Conservation (phyloP, 2,329 filamentous ascomycete species). For the Coniochaeta prunicola region DNA sequence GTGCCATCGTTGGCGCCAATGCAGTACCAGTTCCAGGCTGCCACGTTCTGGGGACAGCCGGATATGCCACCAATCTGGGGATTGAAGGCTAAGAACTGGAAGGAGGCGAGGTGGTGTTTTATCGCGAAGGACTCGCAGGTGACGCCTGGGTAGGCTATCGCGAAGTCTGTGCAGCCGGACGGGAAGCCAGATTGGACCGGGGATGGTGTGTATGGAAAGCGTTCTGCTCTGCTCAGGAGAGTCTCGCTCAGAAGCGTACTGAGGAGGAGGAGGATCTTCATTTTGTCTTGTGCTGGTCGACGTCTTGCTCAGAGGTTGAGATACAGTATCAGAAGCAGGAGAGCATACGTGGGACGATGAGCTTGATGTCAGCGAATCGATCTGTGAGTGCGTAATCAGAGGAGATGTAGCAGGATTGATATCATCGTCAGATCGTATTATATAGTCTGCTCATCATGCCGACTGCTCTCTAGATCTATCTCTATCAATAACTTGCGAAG, state of each 20-base stretch:
- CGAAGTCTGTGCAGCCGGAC: slow-evolving; percentile 4
- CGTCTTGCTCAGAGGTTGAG: not conserved
- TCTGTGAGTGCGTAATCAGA: not conserved
- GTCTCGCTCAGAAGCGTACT: not conserved
- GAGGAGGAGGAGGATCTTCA: not conserved
- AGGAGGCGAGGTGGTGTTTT: not conserved
- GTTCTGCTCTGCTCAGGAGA: not conserved
- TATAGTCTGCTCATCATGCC: not conserved
- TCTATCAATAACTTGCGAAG: not conserved
- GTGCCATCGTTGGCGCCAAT: not conserved
- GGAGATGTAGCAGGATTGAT: not conserved
- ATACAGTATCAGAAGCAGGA: not conserved
- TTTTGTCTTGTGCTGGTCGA: not conserved
- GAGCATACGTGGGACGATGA: not conserved
- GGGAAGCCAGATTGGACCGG: not conserved
- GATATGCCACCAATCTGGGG: slow-evolving; percentile 1
- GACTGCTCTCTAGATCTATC: too few species aligned
- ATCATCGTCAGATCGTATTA: not conserved
- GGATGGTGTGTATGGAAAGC: not conserved
- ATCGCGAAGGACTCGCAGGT: slow-evolving; percentile 3
- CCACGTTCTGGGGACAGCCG: slow-evolving; percentile 3
- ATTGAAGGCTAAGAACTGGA: slow-evolving; percentile 5
- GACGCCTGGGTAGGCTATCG: slow-evolving; percentile 2
- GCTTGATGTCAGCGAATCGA: not conserved
- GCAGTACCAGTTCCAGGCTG: slow-evolving; percentile 5